Conservation (phyloP, 108 stramenopile genomes). For the Nannochloropsis salina region DNA sequence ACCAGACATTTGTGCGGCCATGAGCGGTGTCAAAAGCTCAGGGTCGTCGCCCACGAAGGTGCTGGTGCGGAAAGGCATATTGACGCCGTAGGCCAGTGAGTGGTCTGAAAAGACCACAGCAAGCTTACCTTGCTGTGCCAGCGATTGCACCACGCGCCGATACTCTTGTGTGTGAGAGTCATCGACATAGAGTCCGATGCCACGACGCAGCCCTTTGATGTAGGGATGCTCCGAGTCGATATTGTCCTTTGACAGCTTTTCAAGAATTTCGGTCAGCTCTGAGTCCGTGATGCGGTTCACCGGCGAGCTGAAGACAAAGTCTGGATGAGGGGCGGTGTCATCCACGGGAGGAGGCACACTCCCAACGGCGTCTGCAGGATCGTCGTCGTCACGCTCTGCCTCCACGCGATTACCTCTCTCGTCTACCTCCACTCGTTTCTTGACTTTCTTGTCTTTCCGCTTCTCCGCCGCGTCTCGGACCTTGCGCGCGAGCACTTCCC, state of each 20-base stretch:
- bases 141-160: conserved; percentile 89
- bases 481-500: conserved; percentile 67
- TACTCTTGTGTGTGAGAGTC: conserved; percentile 94
- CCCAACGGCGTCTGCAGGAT: conserved; percentile 34
- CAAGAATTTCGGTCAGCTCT: conserved; percentile 72
- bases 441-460: conserved; percentile 76
- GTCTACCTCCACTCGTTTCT: conserved; percentile 63
- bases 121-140: conserved; percentile 93
- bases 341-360: conserved; percentile 65
- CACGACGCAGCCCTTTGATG: conserved; percentile 91
- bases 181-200: conserved; percentile 97
- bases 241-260: conserved; percentile 85
- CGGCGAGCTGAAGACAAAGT: conserved; percentile 82
- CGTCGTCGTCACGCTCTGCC: conserved; percentile 82
- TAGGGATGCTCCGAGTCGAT: conserved; percentile 84
- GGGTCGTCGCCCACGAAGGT: conserved; percentile 89
- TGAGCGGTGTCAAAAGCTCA: conserved; percentile 75
- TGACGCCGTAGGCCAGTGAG: conserved; percentile 97
- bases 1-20: conserved; percentile 99
- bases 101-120: conserved; percentile 97
- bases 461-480: conserved; percentile 76
- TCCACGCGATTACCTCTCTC: conserved; percentile 78
- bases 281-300: conserved; percentile 78
- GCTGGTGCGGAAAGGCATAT: conserved; percentile 99
- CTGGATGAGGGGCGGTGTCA: conserved; percentile 89